A percentile compares a stretch with the other conserved stretches of the same genome.
Conservation (phyloP, 352 stramenopile species). For the Globisporangium alternatum region DNA sequence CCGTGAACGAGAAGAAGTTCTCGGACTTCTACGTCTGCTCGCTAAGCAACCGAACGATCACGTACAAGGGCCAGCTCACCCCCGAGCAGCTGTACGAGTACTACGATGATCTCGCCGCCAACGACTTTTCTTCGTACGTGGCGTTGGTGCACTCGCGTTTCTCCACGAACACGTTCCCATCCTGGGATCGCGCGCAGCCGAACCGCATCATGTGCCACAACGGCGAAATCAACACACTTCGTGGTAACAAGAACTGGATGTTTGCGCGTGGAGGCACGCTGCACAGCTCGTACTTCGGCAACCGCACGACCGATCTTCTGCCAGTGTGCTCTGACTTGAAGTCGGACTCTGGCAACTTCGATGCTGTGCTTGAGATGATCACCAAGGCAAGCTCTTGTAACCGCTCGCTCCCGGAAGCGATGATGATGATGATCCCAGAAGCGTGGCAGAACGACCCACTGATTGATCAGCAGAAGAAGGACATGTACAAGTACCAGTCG, state of each 20-base stretch:
- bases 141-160: slow-evolving; percentile 96
- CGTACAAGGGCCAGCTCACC: slow-evolving; percentile 97
- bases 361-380: slow-evolving; percentile 93
- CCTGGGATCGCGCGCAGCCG: slow-evolving; percentile 94
- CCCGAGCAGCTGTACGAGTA: slow-evolving; percentile 89
- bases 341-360: slow-evolving; percentile 96
- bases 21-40: slow-evolving; percentile 95
- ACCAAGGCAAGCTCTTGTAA: slow-evolving; percentile 90
- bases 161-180: slow-evolving; percentile 98
- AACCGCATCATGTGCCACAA: slow-evolving; percentile 99
- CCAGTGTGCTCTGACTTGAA: slow-evolving; percentile 93
- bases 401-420: slow-evolving; percentile 90
- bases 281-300: slow-evolving; percentile 89
- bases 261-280: slow-evolving; percentile 90
- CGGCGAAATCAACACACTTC: slow-evolving; percentile 97
- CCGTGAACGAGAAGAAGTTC: slow-evolving; percentile 68
- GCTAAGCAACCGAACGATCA: slow-evolving; percentile 93
- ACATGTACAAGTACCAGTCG: slow-evolving; percentile 98
- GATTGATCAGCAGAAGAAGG: slow-evolving; percentile 91
- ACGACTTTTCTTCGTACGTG: slow-evolving; percentile 92
- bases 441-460: slow-evolving; percentile 95
- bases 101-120: slow-evolving; percentile 53
- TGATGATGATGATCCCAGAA: slow-evolving; percentile 99
- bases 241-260: slow-evolving; percentile 98
- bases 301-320: slow-evolving; percentile 90